A percentile compares a stretch with the other conserved stretches of the same genome.
Evolutionary conservation across 306 rosid species (phyloP).

Genomic region (Cicer judaicum): DNA sequence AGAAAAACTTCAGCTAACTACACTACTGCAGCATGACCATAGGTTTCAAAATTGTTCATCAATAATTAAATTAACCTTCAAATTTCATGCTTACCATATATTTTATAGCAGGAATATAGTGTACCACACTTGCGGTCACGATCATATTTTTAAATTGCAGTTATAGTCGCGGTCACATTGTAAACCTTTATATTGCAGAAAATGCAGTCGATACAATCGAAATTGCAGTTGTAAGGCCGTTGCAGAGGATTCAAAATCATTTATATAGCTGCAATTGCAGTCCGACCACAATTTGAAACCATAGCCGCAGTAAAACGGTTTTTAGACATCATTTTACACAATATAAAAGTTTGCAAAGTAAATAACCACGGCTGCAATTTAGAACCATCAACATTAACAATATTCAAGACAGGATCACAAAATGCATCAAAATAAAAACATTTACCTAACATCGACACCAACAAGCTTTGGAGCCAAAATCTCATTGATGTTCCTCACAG

Average conservation of each 20-base stretch:
- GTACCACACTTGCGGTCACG: neutral
- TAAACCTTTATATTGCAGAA: too few species aligned
- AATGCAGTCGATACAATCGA: too few species aligned
- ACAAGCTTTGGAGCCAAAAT: conserved; percentile 80
- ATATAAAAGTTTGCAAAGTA: too few species aligned
- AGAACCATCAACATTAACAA: neutral
- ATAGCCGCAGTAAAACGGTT: too few species aligned
- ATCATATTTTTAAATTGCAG: too few species aligned
- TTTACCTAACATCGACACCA: conserved; percentile 87
- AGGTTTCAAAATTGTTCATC: neutral
- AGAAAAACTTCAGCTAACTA: conserved; percentile 29
- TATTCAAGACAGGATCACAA: neutral
- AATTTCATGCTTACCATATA: neutral
- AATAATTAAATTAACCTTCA: conserved; percentile 9
- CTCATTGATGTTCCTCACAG: conserved; percentile 80
- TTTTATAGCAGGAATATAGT: neutral
- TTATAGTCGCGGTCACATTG: too few species aligned
- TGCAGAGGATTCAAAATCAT: too few species aligned
- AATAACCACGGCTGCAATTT: too few species aligned
- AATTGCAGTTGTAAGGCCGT: too few species aligned
- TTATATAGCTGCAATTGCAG: too few species aligned
- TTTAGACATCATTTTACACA: too few species aligned
- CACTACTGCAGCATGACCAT: neutral
- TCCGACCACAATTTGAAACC: too few species aligned
- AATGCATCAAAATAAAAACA: neutral